A percentile compares a stretch with the other conserved stretches of the same genome.
phyloP scores from a whole-genome alignment of 2,329 filamentous ascomycete genomes.

The Orbilia quercus region DNA sequence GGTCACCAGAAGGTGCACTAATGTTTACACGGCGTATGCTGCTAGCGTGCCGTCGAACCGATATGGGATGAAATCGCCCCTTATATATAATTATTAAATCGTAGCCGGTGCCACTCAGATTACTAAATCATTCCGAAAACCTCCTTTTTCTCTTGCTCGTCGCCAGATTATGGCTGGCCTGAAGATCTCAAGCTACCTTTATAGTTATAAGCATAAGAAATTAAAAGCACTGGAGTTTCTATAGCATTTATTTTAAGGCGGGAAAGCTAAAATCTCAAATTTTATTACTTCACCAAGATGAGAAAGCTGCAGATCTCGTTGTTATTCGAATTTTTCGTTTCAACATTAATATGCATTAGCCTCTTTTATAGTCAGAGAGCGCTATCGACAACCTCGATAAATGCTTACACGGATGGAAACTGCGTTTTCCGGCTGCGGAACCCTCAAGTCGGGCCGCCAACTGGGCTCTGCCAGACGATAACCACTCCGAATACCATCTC shows the following conservation, averaged over 20 bases:
- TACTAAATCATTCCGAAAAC: background rate
- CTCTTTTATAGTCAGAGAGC: background rate
- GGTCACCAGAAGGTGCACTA: background rate
- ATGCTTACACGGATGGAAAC: conserved; percentile 33
- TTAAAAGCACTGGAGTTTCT: background rate
- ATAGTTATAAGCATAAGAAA: conserved; percentile 3
- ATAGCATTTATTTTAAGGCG: background rate
- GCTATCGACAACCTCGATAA: conserved; percentile 17
- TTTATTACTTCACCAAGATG: conserved; percentile 5
- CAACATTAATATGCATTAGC: background rate
- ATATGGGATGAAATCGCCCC: background rate
- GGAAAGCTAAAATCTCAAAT: background rate
- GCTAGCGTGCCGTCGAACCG: background rate
- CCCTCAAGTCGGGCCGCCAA: conserved; percentile 26
- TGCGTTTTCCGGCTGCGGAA: conserved; percentile 21
- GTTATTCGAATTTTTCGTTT: background rate
- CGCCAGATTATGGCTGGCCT: conserved; percentile 14
- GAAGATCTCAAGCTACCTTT: background rate
- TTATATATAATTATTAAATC: conserved; percentile 5
- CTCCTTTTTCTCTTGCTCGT: background rate
- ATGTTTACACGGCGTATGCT: background rate
- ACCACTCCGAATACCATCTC: conserved; percentile 33
- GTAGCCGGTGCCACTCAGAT: background rate
- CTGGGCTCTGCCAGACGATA: conserved; percentile 25
- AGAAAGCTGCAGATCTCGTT: background rate